Percentiles rank a stretch among this genome's conserved stretches.
These are phyloP conservation scores for Penicillium coprophilum DNA, from an alignment of 495 filamentous ascomycete genomes.

Conservation along the genomic window DNA sequence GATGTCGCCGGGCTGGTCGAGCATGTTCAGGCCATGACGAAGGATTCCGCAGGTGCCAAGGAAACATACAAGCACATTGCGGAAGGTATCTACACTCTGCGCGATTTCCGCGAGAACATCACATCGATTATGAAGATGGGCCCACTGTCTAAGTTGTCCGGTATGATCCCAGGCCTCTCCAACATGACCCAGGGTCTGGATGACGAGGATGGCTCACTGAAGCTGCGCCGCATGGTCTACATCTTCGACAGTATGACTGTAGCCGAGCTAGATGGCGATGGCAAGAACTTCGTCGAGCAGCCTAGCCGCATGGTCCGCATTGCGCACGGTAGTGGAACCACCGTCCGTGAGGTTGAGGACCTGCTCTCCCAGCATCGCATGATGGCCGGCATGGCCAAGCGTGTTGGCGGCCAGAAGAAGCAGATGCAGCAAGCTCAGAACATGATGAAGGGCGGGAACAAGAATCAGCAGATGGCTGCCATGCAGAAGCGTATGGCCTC, in stretches of 20 bases:
- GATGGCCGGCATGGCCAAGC: slow-evolving; percentile 99
- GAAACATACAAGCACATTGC: slow-evolving; percentile 98
- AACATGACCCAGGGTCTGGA: slow-evolving; percentile 94
- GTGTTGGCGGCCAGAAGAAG: slow-evolving; percentile 93
- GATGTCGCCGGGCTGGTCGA: slow-evolving; percentile 94
- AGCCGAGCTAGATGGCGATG: slow-evolving; percentile 91
- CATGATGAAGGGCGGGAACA: slow-evolving; percentile 83
- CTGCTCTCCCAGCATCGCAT: slow-evolving; percentile 95
- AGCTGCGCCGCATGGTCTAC: slow-evolving; percentile 97
- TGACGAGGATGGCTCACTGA: slow-evolving; percentile 88
- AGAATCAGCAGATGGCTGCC: slow-evolving; percentile 90
- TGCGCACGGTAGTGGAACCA: slow-evolving; percentile 84
- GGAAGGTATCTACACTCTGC: slow-evolving; percentile 92
- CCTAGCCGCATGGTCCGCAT: slow-evolving; percentile 93
- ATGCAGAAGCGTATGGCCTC: slow-evolving; percentile 94
- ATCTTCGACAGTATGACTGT: slow-evolving; percentile 98
- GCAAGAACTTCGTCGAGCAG: slow-evolving; percentile 89
- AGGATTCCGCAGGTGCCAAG: slow-evolving; percentile 75
- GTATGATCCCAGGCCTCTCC: slow-evolving; percentile 95
- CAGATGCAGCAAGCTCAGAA: slow-evolving; percentile 94
- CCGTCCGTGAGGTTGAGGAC: slow-evolving; percentile 93
- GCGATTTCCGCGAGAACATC: slow-evolving; percentile 93
- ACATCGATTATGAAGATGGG: slow-evolving; percentile 99
- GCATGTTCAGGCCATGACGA: slow-evolving; percentile 94
- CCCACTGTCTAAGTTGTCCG: slow-evolving; percentile 92